Evolutionary conservation across 176 grass and related monocot genomes (phyloP), one percentile per base, ranked within the genome.

Genomic region (Eremochloa ophiuroides): DNA sequence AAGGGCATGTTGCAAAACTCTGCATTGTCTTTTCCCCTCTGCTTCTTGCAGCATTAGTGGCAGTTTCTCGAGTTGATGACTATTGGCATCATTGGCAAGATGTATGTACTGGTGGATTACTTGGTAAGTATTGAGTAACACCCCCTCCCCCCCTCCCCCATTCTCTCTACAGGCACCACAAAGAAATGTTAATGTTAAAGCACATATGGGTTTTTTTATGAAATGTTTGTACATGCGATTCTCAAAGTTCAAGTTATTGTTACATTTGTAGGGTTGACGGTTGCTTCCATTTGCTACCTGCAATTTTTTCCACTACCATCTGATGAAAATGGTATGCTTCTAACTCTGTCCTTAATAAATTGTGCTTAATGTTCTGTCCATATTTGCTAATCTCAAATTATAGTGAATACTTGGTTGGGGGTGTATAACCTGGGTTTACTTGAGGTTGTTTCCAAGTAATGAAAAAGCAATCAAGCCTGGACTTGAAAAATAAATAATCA

Each of bases 31-130:
- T 94, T 72, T 75, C 73, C 16, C 93, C 93, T 85, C 71, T 94
- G 39, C 87, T 94, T 85, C 56, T 80, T 79, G 89, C 93, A 43
- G 79, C 89, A 42, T 77, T 94, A 61, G 80, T 94, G 26, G 93
- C 80, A 18, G 67, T 94, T 75, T 92, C 93, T 83, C 86, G 89
- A 80, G 87, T 94, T 18, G 93, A 94, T 76, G 89, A 94, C 83
- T 94, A 92, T 22, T 85, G 89, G 84, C 93, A 94, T 84, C 89
- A 94, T 23, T 92, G 93, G 93, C 83, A 91, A 84, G 93, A 94
- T 80, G 89, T 94, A 33, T 92, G 62, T 61, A 77, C 73, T 30
- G 93, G 93, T 61, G 93, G 93, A 75, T 71, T 94, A 74, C 77
- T 94, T 26, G 93, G 93, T 94, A 79, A 28, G 78, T 89, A 22